These are phyloP conservation scores for Xerocomellus amylosporus DNA, from an alignment of 768 basidiomycete genomes.

Conservation along the genomic window DNA sequence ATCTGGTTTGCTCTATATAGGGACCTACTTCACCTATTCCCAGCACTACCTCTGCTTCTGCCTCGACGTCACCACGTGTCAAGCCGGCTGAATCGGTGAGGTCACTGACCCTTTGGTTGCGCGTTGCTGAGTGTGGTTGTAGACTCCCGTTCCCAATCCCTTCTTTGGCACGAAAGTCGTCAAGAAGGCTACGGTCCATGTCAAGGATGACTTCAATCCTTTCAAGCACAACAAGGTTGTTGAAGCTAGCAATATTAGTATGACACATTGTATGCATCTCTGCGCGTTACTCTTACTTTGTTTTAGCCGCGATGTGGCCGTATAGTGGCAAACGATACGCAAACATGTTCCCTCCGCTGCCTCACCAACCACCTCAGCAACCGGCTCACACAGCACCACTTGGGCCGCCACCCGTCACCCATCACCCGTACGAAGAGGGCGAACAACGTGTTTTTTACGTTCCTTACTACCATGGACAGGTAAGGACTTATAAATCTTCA, in stretches of 20 bases:
- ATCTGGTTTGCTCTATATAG: slow-evolving; percentile 31
- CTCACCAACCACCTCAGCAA: slow-evolving; percentile 58
- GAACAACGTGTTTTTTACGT: slow-evolving; percentile 72
- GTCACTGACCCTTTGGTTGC: not conserved
- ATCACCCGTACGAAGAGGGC: slow-evolving; percentile 80
- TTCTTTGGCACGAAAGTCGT: slow-evolving; percentile 84
- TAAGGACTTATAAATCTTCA: slow-evolving; percentile 22
- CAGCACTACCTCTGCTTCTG: slow-evolving; percentile 40
- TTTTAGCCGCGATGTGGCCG: slow-evolving; percentile 74
- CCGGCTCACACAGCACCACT: slow-evolving; percentile 67
- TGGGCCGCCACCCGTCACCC: slow-evolving; percentile 65
- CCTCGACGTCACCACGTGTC: slow-evolving; percentile 59
- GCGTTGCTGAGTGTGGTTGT: slow-evolving; percentile 11
- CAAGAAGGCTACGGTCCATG: slow-evolving; percentile 77
- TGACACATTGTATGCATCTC: slow-evolving; percentile 31
- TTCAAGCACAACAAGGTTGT: slow-evolving; percentile 85
- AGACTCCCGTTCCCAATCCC: slow-evolving; percentile 62
- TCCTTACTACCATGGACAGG: slow-evolving; percentile 80
- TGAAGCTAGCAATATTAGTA: slow-evolving; percentile 72
- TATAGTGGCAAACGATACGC: slow-evolving; percentile 87
- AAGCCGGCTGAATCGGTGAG: slow-evolving; percentile 55
- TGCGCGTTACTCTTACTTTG: not conserved
- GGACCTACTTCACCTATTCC: slow-evolving; percentile 47
- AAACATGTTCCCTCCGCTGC: slow-evolving; percentile 66
- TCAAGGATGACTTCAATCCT: slow-evolving; percentile 97